Evolutionary conservation across 352 stramenopile species (phyloP).

Genomic region (Pythium rishiriense): DNA sequence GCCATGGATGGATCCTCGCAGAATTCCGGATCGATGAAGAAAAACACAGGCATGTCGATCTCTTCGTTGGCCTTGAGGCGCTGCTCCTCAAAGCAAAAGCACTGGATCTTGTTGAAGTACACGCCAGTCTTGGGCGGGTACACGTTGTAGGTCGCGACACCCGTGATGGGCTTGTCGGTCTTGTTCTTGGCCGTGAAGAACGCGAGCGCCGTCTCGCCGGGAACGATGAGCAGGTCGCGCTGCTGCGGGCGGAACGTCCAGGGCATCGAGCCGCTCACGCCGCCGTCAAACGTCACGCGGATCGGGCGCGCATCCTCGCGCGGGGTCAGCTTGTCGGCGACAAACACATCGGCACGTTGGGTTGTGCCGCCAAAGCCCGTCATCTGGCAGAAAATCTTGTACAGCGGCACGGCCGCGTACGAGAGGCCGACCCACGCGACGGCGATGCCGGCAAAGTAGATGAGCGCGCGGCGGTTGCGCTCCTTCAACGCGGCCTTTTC

Average conservation of each 20-base stretch:
- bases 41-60: constrained; percentile 99
- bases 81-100: constrained; percentile 99
- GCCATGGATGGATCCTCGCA: constrained; percentile 96
- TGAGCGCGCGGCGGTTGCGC: constrained; percentile 89
- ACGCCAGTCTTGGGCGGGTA: constrained; percentile 95
- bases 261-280: constrained; percentile 93
- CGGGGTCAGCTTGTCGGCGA: constrained; percentile 87
- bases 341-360: constrained; percentile 72
- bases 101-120: constrained; percentile 99
- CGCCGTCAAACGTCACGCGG: constrained; percentile 96
- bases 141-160: constrained; percentile 99
- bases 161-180: constrained; percentile 96
- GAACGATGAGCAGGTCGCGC: constrained; percentile 91
- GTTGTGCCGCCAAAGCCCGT: constrained; percentile 97
- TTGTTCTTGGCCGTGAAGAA: constrained; percentile 99
- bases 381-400: constrained; percentile 99
- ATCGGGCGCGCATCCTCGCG: constrained; percentile 92
- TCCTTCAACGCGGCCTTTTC: constrained; percentile 66
- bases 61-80: constrained; percentile 96
- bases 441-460: constrained; percentile 94
- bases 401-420: constrained; percentile 97
- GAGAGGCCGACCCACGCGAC: constrained; percentile 93
- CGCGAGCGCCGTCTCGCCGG: constrained; percentile 97
- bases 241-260: constrained; percentile 98
- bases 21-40: constrained; percentile 99